Evolutionary conservation across 2,329 filamentous ascomycete genomes (phyloP).

Genomic region (Hypoxylon sp.): DNA sequence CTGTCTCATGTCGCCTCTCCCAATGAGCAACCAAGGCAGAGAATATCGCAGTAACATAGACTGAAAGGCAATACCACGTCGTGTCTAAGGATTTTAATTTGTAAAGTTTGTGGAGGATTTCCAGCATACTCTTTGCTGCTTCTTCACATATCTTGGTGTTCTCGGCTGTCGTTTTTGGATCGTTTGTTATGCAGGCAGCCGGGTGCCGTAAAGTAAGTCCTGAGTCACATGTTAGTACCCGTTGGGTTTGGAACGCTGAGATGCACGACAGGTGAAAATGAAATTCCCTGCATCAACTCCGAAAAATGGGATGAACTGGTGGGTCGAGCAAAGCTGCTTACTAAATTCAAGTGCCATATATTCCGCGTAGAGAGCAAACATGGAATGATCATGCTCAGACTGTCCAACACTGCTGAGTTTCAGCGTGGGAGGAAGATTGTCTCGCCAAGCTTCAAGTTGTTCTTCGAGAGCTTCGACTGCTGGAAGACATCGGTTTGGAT

Average conservation of each 20-base stretch:
- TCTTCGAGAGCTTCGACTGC: constrained; percentile 72
- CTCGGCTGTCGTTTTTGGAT: constrained; percentile 65
- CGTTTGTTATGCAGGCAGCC: constrained; percentile 64
- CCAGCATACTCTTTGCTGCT: constrained; percentile 70
- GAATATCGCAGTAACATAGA: constrained; percentile 78
- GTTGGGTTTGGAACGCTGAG: neutral
- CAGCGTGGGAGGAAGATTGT: constrained; percentile 69
- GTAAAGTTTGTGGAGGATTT: constrained; percentile 65
- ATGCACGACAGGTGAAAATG: neutral
- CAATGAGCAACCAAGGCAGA: constrained; percentile 75
- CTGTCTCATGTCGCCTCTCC: constrained; percentile 69
- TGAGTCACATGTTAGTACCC: constrained; percentile 10
- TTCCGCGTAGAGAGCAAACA: constrained; percentile 64
- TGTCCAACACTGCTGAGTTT: constrained; percentile 54
- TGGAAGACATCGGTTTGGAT: constrained; percentile 68
- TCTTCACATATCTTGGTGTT: constrained; percentile 73
- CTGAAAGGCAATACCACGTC: constrained; percentile 78
- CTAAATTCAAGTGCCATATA: constrained; percentile 65
- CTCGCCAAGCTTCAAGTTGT: constrained; percentile 69
- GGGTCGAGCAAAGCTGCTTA: constrained; percentile 6
- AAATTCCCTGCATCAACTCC: neutral
- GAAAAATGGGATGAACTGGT: neutral
- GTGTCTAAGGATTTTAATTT: constrained; percentile 75
- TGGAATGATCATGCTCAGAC: constrained; percentile 52
- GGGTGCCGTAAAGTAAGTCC: constrained; percentile 67